Evolutionary conservation across 352 stramenopile species (phyloP).

Genomic region (Pythium phragmiticola): DNA sequence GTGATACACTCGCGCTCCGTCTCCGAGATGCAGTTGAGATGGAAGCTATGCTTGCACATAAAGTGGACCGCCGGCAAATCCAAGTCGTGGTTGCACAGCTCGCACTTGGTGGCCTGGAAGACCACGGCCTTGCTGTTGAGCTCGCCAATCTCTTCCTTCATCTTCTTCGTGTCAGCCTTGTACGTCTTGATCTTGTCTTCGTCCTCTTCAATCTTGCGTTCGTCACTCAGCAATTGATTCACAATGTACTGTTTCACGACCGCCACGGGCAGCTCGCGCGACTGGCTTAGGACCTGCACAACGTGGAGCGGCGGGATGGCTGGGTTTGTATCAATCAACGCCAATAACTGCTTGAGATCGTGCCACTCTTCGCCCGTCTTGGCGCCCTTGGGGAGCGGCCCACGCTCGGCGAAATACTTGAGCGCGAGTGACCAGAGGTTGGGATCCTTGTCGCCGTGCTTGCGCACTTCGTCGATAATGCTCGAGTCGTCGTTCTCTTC

Average conservation of each 20-base stretch:
- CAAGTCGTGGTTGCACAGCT: slow-evolving; percentile 87
- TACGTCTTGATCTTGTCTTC: slow-evolving; percentile 87
- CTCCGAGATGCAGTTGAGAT: slow-evolving; percentile 89
- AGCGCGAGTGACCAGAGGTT: slow-evolving; percentile 90
- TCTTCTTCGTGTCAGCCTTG: slow-evolving; percentile 86
- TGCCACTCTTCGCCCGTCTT: slow-evolving; percentile 71
- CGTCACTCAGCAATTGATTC: slow-evolving; percentile 74
- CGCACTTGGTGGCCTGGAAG: slow-evolving; percentile 90
- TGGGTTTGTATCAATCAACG: slow-evolving; percentile 75
- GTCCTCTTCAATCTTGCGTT: slow-evolving; percentile 84
- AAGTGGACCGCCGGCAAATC: slow-evolving; percentile 91
- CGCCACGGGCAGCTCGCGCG: slow-evolving; percentile 72
- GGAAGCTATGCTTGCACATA: slow-evolving; percentile 90
- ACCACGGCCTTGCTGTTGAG: slow-evolving; percentile 85
- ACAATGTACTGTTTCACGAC: slow-evolving; percentile 87
- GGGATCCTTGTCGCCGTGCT: slow-evolving; percentile 86
- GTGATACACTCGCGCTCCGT: slow-evolving; percentile 88
- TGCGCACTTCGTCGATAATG: slow-evolving; percentile 88
- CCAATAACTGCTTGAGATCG: slow-evolving; percentile 75
- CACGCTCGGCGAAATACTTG: slow-evolving; percentile 88
- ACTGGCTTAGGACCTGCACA: slow-evolving; percentile 84
- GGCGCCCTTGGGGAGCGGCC: slow-evolving; percentile 63
- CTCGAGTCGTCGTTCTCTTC: slow-evolving; percentile 89
- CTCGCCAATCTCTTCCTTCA: slow-evolving; percentile 87
- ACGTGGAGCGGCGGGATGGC: slow-evolving; percentile 84